Percentiles rank a stretch among this genome's conserved stretches.
phyloP scores from a whole-genome alignment of 2,329 filamentous ascomycete genomes.

The Exutisphaerella laricina region DNA sequence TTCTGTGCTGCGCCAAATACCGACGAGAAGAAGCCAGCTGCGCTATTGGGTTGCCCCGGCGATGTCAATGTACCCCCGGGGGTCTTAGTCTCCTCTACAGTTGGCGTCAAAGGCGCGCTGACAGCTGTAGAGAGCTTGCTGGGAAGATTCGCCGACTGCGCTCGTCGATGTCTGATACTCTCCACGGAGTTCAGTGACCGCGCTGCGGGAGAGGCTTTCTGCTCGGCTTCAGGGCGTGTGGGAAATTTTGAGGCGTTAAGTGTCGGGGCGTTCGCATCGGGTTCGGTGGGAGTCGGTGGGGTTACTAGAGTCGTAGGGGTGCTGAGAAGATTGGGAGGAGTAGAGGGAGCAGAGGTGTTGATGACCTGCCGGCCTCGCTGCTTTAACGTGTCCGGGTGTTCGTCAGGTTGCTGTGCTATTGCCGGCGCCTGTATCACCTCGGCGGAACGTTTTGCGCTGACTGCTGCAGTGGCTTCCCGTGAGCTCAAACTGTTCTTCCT shows the following conservation, averaged over 20 bases:
- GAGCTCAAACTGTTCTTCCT: conserved; percentile 31
- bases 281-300: conserved; percentile 57
- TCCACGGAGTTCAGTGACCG: conserved; percentile 26
- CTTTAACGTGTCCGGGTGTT: conserved; percentile 22
- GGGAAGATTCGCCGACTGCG: conserved; percentile 43
- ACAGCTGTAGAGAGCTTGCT: conserved; percentile 83
- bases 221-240: too few species aligned
- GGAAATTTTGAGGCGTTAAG: conserved; percentile 21
- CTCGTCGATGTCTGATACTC: conserved; percentile 30
- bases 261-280: conserved; percentile 13
- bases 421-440: too few species aligned
- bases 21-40: conserved; percentile 78
- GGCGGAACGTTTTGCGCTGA: conserved; percentile 22
- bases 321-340: conserved; percentile 39
- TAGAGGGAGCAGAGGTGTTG: conserved; percentile 32
- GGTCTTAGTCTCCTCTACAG: conserved; percentile 63
- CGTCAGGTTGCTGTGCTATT: too few species aligned
- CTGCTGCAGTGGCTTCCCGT: conserved; percentile 29
- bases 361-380: conserved; percentile 24
- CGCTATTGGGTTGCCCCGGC: conserved; percentile 35
- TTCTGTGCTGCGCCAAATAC: conserved; percentile 91
- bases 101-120: conserved; percentile 68
- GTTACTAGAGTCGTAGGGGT: conserved; percentile 56
- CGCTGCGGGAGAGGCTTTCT: conserved; percentile 40
- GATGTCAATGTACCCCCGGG: conserved; percentile 49